Base-by-base conservation (phyloP, 176 grass and related monocot genomes). In the Stipa capillata region DNA sequence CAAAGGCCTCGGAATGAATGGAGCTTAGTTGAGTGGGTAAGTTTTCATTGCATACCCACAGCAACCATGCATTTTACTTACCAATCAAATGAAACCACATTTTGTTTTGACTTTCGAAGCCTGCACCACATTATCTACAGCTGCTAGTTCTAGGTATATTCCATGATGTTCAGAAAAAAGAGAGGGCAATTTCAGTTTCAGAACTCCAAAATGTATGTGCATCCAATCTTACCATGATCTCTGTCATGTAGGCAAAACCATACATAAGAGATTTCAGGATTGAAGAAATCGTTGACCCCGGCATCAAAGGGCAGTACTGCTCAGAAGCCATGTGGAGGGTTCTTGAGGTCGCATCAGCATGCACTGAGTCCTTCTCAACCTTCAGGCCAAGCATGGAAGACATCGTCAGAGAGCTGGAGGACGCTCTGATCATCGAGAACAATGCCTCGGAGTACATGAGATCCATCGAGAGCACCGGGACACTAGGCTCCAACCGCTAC, bases 11-110 rank as follows among this genome's bases (percentile, higher is more conserved):
- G 68, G n/a, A 11, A 35, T 56, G 87, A 83, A 79, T 87, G 91
- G 91, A 90, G 91, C 78, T 83, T 93, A 85, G 91, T 87, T 37
- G 91, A 93, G 72, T 93, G 91, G 91, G 91, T 90, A 87, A 65
- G 78, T 51, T 85, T 44, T 79, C 23, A 55, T 4, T 64, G 23
- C 50, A 42, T 6, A 15, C 8, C 13, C 58, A 69, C 4, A 43
- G 4, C n/a, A 70, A 49, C 8, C 35, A 78, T 56, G 7, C 36
- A 71, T 86, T 78, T 25, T 48, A 39, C 31, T 57, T 60, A 31
- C 15, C 0, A 8, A 72, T 72, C 8, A 67, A 44, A 59, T 39
- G 37, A 47, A 73, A 67, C 49, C 33, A 15, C 44, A 32, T 18
- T n/a, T 18, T 27, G 20, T 28, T 63, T 52, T 9, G 27, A 82